These are phyloP conservation scores for Achaetomiella virescens DNA, from an alignment of 495 filamentous ascomycete genomes.

Conservation along the genomic window DNA sequence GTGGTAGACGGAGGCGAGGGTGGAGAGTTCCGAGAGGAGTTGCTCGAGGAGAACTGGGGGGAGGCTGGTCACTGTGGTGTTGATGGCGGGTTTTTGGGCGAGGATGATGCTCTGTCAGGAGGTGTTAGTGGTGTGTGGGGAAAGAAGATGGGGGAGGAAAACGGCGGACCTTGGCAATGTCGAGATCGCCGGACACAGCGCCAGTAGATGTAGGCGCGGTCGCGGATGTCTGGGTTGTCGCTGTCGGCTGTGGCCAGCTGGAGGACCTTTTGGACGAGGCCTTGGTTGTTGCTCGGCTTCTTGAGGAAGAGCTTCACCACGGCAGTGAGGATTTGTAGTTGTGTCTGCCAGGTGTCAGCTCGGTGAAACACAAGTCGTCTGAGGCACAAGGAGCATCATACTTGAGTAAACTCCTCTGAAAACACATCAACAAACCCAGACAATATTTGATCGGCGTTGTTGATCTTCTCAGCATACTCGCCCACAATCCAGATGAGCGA, in stretches of 20 bases:
- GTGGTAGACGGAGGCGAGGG: slow-evolving; percentile 97
- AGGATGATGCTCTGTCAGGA: slow-evolving; percentile 70
- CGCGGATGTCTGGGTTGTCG: slow-evolving; percentile 94
- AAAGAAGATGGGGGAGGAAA: background rate
- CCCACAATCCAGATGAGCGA: slow-evolving; percentile 98
- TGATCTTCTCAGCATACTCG: slow-evolving; percentile 98
- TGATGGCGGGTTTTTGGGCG: slow-evolving; percentile 88
- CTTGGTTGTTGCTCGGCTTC: slow-evolving; percentile 80
- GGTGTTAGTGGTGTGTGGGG: slow-evolving; percentile 4
- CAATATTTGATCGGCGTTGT: slow-evolving; percentile 85
- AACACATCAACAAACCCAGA: slow-evolving; percentile 94
- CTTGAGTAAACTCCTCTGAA: slow-evolving; percentile 83
- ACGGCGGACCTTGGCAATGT: slow-evolving; percentile 65
- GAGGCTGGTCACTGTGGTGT: slow-evolving; percentile 83
- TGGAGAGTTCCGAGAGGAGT: slow-evolving; percentile 85
- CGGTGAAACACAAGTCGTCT: background rate
- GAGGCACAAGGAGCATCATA: background rate
- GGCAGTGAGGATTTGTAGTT: slow-evolving; percentile 91
- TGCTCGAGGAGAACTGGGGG: slow-evolving; percentile 78
- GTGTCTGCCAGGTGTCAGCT: slow-evolving; percentile 51
- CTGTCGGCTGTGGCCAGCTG: slow-evolving; percentile 89
- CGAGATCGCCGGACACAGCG: slow-evolving; percentile 86
- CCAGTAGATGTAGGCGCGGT: slow-evolving; percentile 98
- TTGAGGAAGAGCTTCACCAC: slow-evolving; percentile 97
- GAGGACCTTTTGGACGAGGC: slow-evolving; percentile 86